Evolutionary conservation across 2,329 filamentous ascomycete species (phyloP).

Genomic region (Curvularia sp.): DNA sequence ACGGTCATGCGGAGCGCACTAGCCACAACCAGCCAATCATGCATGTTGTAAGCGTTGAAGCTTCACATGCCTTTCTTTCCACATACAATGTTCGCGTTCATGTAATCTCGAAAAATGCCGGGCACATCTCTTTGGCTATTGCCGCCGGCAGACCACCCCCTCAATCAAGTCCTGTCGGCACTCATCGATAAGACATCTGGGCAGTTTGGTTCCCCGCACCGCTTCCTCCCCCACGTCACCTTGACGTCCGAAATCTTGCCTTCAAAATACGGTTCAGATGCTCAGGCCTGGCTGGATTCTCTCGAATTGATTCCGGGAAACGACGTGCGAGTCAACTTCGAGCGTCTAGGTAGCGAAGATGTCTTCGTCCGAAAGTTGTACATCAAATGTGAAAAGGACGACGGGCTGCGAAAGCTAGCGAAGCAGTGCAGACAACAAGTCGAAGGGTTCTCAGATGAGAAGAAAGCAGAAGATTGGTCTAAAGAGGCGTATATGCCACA

Average conservation of each 20-base stretch:
- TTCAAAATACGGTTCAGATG: conserved; percentile 34
- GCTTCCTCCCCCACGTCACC: conserved; percentile 54
- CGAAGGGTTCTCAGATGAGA: conserved; percentile 32
- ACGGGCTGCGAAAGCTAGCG: conserved; percentile 39
- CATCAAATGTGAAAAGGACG: conserved; percentile 43
- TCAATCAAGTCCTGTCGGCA: conserved; percentile 39
- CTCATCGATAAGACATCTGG: conserved; percentile 47
- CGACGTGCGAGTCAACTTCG: conserved; percentile 38
- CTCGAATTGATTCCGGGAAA: conserved; percentile 31
- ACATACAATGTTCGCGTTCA: background rate
- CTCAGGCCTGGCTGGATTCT: conserved; percentile 49
- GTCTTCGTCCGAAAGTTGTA: conserved; percentile 52
- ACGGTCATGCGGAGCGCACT: conserved; percentile 1
- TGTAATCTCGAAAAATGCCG: conserved; percentile 38
- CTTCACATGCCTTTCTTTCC: conserved; percentile 3
- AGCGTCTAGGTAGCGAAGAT: conserved; percentile 43
- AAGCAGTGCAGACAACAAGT: conserved; percentile 37
- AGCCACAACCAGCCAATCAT: conserved; percentile 17
- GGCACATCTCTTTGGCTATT: conserved; percentile 55
- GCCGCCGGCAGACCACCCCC: conserved; percentile 45
- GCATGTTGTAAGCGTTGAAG: background rate
- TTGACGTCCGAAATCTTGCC: conserved; percentile 49
- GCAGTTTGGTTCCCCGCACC: conserved; percentile 46
- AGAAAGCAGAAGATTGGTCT: conserved; percentile 40
- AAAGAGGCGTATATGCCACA: conserved; percentile 48